These are phyloP conservation scores for Phaeolepiota aurea DNA, from an alignment of 768 basidiomycete genomes.

Conservation along the genomic window DNA sequence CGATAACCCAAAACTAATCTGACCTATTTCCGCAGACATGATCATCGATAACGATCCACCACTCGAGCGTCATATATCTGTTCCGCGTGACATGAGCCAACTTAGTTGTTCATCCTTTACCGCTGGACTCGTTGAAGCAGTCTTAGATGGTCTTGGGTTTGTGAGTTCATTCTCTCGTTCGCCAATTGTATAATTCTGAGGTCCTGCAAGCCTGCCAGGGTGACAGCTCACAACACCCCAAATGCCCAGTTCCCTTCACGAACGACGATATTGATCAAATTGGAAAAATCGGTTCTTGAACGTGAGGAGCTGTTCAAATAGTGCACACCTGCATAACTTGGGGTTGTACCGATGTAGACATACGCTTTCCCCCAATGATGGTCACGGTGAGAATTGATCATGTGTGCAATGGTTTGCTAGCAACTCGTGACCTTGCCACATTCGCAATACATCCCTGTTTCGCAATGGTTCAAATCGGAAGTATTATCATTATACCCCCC, in stretches of 20 bases:
- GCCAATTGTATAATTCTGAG: not conserved
- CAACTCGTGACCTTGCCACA: no score
- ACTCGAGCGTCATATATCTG: conserved; percentile 85
- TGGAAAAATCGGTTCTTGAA: conserved; percentile 88
- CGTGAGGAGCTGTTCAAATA: conserved; percentile 88
- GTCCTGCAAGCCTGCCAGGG: conserved; percentile 74
- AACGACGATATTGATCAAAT: conserved; percentile 95
- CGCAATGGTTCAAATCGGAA: conserved; percentile 59
- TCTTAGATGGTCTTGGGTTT: conserved; percentile 88
- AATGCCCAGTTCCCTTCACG: conserved; percentile 72
- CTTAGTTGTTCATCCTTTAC: conserved; percentile 96
- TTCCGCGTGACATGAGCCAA: conserved; percentile 90
- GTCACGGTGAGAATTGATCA: no score
- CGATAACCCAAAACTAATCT: conserved; percentile 5
- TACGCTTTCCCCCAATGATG: no score
- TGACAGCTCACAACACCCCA: conserved; percentile 92
- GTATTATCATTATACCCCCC: conserved; percentile 49
- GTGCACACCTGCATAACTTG: not conserved
- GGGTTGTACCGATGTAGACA: not conserved
- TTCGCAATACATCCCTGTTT: no score
- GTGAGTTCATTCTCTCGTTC: conserved; percentile 40
- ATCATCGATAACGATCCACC: conserved; percentile 95
- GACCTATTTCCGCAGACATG: conserved; percentile 62
- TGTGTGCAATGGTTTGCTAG: not conserved
- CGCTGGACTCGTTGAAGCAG: conserved; percentile 95